A percentile compares a stretch with the other conserved stretches of the same genome.
Evolutionary conservation across 1,284 basidiomycete species (phyloP).

Genomic region (Porogramme epimiltina): DNA sequence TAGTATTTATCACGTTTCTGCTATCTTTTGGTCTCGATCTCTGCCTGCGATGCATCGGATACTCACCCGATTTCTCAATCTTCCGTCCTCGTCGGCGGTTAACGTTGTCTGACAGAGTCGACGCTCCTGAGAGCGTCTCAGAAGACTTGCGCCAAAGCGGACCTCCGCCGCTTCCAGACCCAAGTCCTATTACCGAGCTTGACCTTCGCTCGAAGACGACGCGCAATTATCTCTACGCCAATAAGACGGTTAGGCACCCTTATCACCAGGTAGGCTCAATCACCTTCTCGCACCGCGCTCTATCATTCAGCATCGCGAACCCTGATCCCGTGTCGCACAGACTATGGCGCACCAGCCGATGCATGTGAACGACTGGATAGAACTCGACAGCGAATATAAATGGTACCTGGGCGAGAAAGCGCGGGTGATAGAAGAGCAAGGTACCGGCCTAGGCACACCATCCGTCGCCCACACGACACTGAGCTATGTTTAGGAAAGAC

Average conservation of each 20-base stretch:
- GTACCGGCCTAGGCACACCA: too few species aligned
- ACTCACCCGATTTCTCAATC: too few species aligned
- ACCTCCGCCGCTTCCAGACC: too few species aligned
- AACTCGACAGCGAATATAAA: slow-evolving; percentile 41
- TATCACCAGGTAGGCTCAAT: slow-evolving; percentile 34
- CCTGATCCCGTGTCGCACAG: slow-evolving; percentile 12
- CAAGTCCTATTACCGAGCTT: too few species aligned
- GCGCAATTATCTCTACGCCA: slow-evolving; percentile 39
- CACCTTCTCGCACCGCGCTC: too few species aligned
- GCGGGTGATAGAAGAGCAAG: slow-evolving; percentile 28
- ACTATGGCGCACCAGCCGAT: slow-evolving; percentile 44
- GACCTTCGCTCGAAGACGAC: slow-evolving; percentile 32
- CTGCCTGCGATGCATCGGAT: too few species aligned
- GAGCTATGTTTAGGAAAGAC: slow-evolving; percentile 36
- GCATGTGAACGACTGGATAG: slow-evolving; percentile 44
- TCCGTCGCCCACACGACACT: background rate
- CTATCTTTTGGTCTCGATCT: too few species aligned
- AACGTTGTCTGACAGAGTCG: too few species aligned
- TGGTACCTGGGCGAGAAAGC: slow-evolving; percentile 42
- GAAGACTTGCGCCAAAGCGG: too few species aligned
- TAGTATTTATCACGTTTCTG: too few species aligned
- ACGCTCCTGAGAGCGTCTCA: too few species aligned
- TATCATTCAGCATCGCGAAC: background rate
- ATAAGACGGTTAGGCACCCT: slow-evolving; percentile 38
- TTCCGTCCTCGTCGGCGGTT: too few species aligned